Percentiles rank a stretch among this genome's conserved stretches.
These are phyloP conservation scores for Melanomma pulvis-pyrius DNA, from an alignment of 495 filamentous ascomycete species.

Conservation along the genomic window DNA sequence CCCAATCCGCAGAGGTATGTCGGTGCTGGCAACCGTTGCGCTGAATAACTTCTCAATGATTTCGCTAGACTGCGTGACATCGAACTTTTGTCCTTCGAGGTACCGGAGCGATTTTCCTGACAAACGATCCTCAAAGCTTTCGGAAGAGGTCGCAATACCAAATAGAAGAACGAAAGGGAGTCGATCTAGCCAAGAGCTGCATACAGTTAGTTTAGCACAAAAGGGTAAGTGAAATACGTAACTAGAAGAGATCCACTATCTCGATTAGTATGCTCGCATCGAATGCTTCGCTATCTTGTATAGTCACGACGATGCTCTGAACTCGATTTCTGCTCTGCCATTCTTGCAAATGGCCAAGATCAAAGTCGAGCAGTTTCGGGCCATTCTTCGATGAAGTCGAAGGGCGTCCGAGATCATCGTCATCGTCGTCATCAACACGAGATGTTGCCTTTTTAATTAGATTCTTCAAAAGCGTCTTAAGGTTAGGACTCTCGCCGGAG, in stretches of 20 bases:
- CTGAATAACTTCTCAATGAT: constrained; percentile 80
- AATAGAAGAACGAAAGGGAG: constrained; percentile 87
- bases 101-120: constrained; percentile 70
- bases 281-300: constrained; percentile 93
- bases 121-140: constrained; percentile 83
- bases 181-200: constrained; percentile 82
- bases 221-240: constrained; percentile 46
- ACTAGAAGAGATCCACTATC: constrained; percentile 75
- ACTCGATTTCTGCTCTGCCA: constrained; percentile 60
- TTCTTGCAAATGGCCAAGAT: constrained; percentile 77
- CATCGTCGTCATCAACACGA: constrained; percentile 55
- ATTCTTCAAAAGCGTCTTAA: constrained; percentile 81
- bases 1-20: constrained; percentile 68
- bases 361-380: constrained; percentile 82
- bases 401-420: constrained; percentile 36
- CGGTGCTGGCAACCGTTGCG: constrained; percentile 59
- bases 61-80: constrained; percentile 74
- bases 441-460: constrained; percentile 75
- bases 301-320: constrained; percentile 69
- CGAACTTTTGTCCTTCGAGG: constrained; percentile 78
- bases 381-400: constrained; percentile 50
- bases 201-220: constrained; percentile 9
- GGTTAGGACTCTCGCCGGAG: constrained; percentile 75
- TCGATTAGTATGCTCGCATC: constrained; percentile 78
- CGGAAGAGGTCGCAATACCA: constrained; percentile 86